Base-by-base conservation (phyloP, 2,329 filamentous ascomycete species). In the Canariomyces notabilis region DNA sequence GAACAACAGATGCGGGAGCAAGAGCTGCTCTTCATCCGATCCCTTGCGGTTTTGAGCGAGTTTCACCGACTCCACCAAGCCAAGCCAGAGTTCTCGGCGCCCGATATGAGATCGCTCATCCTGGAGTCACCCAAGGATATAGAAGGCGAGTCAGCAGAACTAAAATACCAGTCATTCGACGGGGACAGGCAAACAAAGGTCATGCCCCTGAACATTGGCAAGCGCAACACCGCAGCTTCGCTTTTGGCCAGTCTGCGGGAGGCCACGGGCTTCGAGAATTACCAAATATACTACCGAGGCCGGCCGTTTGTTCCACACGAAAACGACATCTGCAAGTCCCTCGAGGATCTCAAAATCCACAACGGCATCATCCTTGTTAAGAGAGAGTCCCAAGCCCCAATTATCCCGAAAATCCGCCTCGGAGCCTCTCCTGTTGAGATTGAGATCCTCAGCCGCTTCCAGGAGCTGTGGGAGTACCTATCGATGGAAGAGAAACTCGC, bases 381-480 rank as follows among this genome's bases (percentile, higher is more conserved):
- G 55, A 73, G 75, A 14, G 76, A 80, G 35, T 71, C 75, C 16
- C 71, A 75, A 12, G 60, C 66, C n/a, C 43, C 50, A 1, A 62
- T 67, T 7, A 64, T 67, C 3, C 64, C 70, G 20, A 56, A 71
- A 22, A 67, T 75, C 42, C 72, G 70, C 51, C 74, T 66, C 42
- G 79, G 69, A 40, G 77, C 70, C 37, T 82, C 70, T 52, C 76
- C 69, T 29, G 75, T 97, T 2, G 89, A 97, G 61, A 75, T 79
- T 11, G 87, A 91, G 57, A 82, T 97, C 18, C 70, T 93, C 55
- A 76, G 82, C 47, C 87, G 94, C 63, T 95, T 95, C 59, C 77
- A 87, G 44, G 82, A 91, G 50, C 68, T 98, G 19, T 95, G 93
- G 75, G 77, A 80, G 35, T 85, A 91, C 58, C 73, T 97, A 44